Base-by-base conservation (phyloP, 1,284 basidiomycete genomes). In the Pholiota adiposa region DNA sequence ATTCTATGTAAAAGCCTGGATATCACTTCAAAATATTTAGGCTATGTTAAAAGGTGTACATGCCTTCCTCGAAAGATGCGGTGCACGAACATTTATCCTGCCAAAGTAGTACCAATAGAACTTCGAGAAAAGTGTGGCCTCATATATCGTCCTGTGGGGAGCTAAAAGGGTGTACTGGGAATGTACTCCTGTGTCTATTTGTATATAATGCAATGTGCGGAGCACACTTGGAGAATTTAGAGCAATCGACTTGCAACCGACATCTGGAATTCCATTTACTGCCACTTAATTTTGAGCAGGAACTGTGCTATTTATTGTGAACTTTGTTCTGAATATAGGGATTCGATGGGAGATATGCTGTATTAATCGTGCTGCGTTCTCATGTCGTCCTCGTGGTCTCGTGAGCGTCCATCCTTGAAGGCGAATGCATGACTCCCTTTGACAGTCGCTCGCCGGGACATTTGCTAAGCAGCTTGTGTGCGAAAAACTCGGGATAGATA, bases 321-420 rank as follows among this genome's bases (percentile, higher is more conserved):
- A 46, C 44, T 46, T 27, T 46, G 44, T 46, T 46, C 44, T 46
- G 23, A 16, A 46, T 46, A 25, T 27, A 46, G 44, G 25, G 23
- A 11, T n/a, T 27, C 27, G 7, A 27, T 23, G 25, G 44, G 11
- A 46, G 12, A n/a, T 25, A 19, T 46, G 25, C 21, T 46, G 44
- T 21, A 27, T 23, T 11, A 27, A 19, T 43, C 40, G 11, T 43
- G 8, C 19, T 43, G 19, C 23, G 23, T 31, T 27, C 27, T 2
- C 46, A 31, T 21, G 16, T 48, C 46, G 11, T 29, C 14, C 29
- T 31, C 29, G 29, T 33, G 27, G 7, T 34, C 19, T 33, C 48
- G 27, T 44, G 41, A 29, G 53, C 41, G 53, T 29, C 16, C 38
- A 46, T 54, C n/a, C 36, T 53, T 18, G 38, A 29, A 54, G 36